A percentile compares a stretch with the other conserved stretches of the same genome.
Evolutionary conservation across 768 basidiomycete species (phyloP).

Genomic region (Fomitopsis serialis): DNA sequence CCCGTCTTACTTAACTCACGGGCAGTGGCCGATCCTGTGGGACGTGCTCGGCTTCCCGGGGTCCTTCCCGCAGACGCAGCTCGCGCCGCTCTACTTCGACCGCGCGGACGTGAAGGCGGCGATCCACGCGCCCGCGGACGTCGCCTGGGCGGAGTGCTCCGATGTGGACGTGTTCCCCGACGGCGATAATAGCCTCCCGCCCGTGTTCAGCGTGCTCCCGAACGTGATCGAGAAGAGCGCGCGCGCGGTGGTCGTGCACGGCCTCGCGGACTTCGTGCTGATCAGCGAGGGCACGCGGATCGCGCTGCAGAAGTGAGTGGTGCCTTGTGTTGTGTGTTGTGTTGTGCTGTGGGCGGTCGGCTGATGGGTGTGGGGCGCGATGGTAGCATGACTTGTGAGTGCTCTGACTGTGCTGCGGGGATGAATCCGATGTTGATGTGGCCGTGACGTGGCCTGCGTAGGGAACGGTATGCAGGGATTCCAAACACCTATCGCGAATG

Average conservation of each 20-base stretch:
- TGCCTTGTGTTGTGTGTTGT: too few relatives aligned
- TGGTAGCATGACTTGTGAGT: constrained; percentile 40
- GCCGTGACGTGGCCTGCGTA: too few relatives aligned
- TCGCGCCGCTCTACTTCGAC: constrained; percentile 65
- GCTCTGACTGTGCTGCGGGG: constrained; percentile 1
- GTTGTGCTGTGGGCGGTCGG: too few relatives aligned
- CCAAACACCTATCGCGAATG: constrained; percentile 58
- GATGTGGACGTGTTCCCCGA: constrained; percentile 46
- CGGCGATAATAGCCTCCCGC: constrained; percentile 48
- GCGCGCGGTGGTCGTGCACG: constrained; percentile 65
- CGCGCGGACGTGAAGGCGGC: constrained; percentile 60
- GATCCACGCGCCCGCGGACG: constrained; percentile 63
- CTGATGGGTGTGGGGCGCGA: too few relatives aligned
- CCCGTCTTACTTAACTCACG: background rate
- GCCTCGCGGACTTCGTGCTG: constrained; percentile 66
- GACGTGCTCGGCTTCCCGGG: constrained; percentile 81
- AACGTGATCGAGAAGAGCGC: constrained; percentile 73
- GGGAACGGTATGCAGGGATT: constrained; percentile 69
- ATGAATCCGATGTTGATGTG: too few relatives aligned
- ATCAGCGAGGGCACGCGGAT: constrained; percentile 61
- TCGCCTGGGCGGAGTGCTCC: constrained; percentile 62
- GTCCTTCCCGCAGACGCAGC: constrained; percentile 40
- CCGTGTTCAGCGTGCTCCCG: constrained; percentile 61
- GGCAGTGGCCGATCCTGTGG: constrained; percentile 62
- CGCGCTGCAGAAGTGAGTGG: constrained; percentile 32